Conservation (phyloP, 148 eudicot genomes). For the Nyssa sinensis region DNA sequence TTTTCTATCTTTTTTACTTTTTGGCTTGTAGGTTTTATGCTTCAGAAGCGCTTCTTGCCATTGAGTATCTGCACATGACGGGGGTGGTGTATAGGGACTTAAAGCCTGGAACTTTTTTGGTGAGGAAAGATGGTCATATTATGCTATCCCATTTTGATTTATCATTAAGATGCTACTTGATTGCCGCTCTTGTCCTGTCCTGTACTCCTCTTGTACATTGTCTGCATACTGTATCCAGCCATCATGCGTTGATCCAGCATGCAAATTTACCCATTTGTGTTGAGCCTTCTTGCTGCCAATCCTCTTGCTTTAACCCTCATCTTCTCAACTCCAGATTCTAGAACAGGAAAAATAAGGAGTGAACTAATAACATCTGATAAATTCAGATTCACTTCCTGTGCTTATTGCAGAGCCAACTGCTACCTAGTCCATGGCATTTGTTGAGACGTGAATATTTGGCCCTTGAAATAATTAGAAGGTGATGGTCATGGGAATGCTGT, state of each 20-base stretch:
- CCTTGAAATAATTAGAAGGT: slow-evolving; percentile 76
- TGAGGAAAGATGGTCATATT: slow-evolving; percentile 83
- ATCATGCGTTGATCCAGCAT: slow-evolving; percentile 58
- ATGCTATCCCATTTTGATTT: slow-evolving; percentile 88
- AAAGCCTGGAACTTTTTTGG: slow-evolving; percentile 82
- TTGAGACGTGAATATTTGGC: slow-evolving; percentile 83
- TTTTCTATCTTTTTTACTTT: neutral
- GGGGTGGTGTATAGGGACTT: slow-evolving; percentile 83
- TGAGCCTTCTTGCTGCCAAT: slow-evolving; percentile 67
- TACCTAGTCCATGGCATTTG: slow-evolving; percentile 84
- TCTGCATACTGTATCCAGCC: slow-evolving; percentile 68
- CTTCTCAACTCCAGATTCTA: slow-evolving; percentile 51
- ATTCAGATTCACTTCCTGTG: slow-evolving; percentile 52
- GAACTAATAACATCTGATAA: slow-evolving; percentile 23
- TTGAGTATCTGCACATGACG: slow-evolving; percentile 89
- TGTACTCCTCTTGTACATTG: slow-evolving; percentile 39
- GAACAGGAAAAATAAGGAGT: slow-evolving; percentile 34
- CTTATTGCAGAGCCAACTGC: slow-evolving; percentile 72
- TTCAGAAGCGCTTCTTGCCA: slow-evolving; percentile 77
- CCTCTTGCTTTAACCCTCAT: slow-evolving; percentile 66
- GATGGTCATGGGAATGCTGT: slow-evolving; percentile 94
- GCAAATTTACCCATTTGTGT: slow-evolving; percentile 61
- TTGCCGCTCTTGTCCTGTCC: slow-evolving; percentile 61
- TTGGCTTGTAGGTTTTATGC: slow-evolving; percentile 68
- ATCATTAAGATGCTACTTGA: slow-evolving; percentile 63